Conservation (phyloP, 768 basidiomycete species). For the Paxillus rubicundulus region DNA sequence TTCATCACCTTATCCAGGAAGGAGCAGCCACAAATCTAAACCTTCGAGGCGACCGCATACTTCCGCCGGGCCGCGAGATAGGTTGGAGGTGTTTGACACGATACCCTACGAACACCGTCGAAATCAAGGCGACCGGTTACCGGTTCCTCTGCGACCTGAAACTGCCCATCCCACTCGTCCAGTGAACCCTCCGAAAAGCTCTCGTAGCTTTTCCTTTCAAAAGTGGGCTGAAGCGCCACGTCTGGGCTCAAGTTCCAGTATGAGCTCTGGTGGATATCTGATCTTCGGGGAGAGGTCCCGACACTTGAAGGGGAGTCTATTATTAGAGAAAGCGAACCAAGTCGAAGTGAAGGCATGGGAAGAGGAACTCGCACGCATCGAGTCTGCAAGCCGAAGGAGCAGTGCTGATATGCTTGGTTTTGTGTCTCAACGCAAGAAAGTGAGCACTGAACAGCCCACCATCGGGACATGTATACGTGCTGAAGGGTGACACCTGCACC, state of each 20-base stretch:
- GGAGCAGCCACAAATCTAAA: conserved; percentile 29
- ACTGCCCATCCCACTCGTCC: conserved; percentile 22
- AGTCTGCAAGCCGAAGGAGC: conserved; percentile 52
- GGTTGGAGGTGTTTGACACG: conserved; percentile 32
- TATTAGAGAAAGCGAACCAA: conserved; percentile 28
- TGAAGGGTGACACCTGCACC: conserved; percentile 17
- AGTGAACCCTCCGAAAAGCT: conserved; percentile 9
- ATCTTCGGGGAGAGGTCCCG: conserved; percentile 16
- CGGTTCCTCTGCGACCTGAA: conserved; percentile 24
- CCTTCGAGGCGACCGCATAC: conserved; percentile 62
- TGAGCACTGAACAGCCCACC: conserved; percentile 17
- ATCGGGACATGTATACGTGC: conserved; percentile 22
- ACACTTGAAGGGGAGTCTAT: conserved; percentile 15
- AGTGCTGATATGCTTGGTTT: conserved; percentile 39
- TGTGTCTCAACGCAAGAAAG: conserved; percentile 27
- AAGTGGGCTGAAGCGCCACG: conserved; percentile 28
- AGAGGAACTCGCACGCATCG: conserved; percentile 70
- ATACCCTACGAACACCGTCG: conserved; percentile 11
- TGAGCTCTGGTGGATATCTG: conserved; percentile 49
- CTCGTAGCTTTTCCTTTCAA: conserved; percentile 19
- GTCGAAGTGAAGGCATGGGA: conserved; percentile 68
- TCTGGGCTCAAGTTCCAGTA: conserved; percentile 28
- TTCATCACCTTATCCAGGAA: conserved; percentile 30
- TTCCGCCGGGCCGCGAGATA: conserved; percentile 69
- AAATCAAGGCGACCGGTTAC: conserved; percentile 13